Evolutionary conservation across 1,284 basidiomycete genomes (phyloP).

Genomic region (Sporisorium sorghi): DNA sequence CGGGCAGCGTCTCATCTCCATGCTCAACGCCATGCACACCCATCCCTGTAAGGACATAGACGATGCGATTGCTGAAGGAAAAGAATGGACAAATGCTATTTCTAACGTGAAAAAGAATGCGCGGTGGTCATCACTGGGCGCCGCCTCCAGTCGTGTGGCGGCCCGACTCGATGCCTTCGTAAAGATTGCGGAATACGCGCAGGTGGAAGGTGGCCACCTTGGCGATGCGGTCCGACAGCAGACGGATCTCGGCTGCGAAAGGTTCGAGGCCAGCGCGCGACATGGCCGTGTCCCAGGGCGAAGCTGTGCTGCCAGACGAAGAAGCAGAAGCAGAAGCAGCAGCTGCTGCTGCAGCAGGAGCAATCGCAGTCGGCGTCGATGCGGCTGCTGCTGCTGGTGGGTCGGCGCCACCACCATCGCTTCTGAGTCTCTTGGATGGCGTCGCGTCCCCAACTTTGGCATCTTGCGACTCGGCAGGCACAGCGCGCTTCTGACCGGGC

Average conservation of each 20-base stretch:
- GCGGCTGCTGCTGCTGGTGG: background rate
- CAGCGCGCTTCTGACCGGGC: slow-evolving; percentile 19
- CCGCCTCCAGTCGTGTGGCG: slow-evolving; percentile 16
- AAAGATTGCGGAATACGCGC: slow-evolving; percentile 55
- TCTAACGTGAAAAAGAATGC: background rate
- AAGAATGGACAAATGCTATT: too few relatives aligned
- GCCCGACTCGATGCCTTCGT: slow-evolving; percentile 43
- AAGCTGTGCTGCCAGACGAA: background rate
- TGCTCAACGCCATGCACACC: too few relatives aligned
- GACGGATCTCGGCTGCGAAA: slow-evolving; percentile 51
- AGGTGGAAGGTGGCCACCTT: slow-evolving; percentile 61
- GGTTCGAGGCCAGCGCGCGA: slow-evolving; percentile 55
- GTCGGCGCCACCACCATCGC: background rate
- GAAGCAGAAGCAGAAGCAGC: background rate
- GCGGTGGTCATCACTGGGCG: background rate
- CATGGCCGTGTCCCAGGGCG: slow-evolving; percentile 38
- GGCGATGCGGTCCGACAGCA: slow-evolving; percentile 55
- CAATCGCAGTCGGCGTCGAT: background rate
- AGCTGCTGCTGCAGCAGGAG: too few relatives aligned
- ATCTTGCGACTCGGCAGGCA: slow-evolving; percentile 3
- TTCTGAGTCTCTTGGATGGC: slow-evolving; percentile 21
- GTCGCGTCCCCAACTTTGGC: background rate
- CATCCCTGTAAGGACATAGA: background rate
- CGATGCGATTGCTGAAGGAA: background rate
- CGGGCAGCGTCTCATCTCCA: background rate